Percentiles rank a stretch among this genome's conserved stretches.
phyloP scores from a whole-genome alignment of 2,329 filamentous ascomycete species.

The Venturia effusa region DNA sequence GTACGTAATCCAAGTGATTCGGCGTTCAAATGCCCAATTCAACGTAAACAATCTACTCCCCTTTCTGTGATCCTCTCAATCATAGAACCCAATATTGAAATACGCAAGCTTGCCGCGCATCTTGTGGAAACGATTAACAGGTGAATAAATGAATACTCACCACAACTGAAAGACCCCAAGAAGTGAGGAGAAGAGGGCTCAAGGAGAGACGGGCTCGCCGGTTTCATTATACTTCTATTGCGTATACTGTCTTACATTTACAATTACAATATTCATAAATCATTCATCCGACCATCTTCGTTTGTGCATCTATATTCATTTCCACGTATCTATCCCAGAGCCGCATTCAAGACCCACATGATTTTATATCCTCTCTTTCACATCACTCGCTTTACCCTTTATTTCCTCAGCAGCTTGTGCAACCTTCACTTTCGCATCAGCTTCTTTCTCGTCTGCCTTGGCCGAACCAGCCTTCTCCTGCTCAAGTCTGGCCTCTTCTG shows the following conservation, averaged over 20 bases:
- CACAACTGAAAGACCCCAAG: too few relatives aligned
- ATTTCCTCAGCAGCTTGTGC: neutral
- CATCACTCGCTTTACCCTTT: neutral
- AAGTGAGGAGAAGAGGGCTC: too few relatives aligned
- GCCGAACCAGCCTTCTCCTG: constrained; percentile 23
- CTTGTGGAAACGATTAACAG: too few relatives aligned
- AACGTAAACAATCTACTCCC: too few relatives aligned
- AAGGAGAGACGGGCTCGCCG: neutral
- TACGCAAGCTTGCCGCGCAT: too few relatives aligned
- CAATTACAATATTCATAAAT: neutral
- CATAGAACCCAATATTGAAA: too few relatives aligned
- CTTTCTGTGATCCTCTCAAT: too few relatives aligned
- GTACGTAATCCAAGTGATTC: too few relatives aligned
- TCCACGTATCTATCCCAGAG: neutral
- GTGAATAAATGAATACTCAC: too few relatives aligned
- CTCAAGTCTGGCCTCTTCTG: constrained; percentile 20
- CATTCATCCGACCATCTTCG: neutral
- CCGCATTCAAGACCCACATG: neutral
- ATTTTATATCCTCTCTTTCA: neutral
- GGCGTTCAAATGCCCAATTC: too few relatives aligned
- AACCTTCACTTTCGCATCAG: neutral
- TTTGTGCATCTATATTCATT: neutral
- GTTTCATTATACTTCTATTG: neutral
- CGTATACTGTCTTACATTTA: neutral
- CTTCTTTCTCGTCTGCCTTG: neutral